phyloP scores from a whole-genome alignment of 1,284 basidiomycete genomes.

The Microbotryum violaceum region DNA sequence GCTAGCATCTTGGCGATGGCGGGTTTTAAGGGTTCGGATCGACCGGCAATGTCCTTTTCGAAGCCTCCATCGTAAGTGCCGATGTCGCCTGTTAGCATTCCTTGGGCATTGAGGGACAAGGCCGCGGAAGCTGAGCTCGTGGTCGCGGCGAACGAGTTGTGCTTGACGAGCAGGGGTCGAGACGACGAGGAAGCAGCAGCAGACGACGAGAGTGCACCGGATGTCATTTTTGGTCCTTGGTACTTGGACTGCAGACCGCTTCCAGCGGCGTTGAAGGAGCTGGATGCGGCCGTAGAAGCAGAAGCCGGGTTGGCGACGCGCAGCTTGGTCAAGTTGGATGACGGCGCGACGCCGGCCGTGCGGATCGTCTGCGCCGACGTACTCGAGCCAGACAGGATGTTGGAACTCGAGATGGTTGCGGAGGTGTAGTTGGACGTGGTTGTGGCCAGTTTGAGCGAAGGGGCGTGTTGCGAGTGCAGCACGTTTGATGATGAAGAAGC shows the following conservation, averaged over 20 bases:
- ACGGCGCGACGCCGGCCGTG: not conserved
- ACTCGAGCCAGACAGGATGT: not conserved
- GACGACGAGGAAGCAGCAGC: conserved; percentile 1
- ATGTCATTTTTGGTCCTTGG: not conserved
- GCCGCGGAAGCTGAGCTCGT: not conserved
- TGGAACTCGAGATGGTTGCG: not conserved
- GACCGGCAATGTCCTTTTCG: conserved; percentile 68
- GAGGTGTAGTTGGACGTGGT: conserved; percentile 2
- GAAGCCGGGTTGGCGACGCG: too few species aligned
- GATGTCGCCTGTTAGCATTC: conserved; percentile 48
- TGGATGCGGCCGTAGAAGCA: not conserved
- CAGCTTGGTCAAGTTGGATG: too few species aligned
- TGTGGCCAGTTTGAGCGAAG: conserved; percentile 23
- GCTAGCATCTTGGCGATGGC: not conserved
- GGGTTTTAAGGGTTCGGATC: conserved; percentile 53
- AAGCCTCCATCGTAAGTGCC: conserved; percentile 80
- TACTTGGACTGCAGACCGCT: conserved; percentile 21
- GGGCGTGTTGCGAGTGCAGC: conserved; percentile 7
- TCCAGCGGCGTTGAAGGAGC: not conserved
- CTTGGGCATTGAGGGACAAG: not conserved
- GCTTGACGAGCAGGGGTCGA: not conserved
- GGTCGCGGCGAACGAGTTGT: not conserved
- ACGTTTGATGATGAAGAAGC: conserved; percentile 25
- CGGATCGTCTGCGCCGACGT: not conserved
- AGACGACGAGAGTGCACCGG: not conserved